phyloP scores from a whole-genome alignment of 2,329 filamentous ascomycete genomes.

The Exophiala bonariae region DNA sequence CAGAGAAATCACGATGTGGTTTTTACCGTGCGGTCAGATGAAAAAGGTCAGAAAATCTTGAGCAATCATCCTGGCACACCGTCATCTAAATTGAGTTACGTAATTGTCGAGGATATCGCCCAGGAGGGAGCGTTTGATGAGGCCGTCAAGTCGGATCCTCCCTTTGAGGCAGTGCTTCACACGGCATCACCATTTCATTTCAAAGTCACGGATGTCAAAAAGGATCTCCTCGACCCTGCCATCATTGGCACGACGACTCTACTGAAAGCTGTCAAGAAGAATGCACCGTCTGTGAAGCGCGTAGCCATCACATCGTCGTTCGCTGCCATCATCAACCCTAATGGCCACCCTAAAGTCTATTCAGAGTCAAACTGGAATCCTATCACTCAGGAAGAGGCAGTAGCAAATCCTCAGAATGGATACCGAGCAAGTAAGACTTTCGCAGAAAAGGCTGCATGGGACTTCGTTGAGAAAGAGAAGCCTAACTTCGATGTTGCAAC shows the following conservation, averaged over 20 bases:
- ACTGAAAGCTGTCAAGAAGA: constrained; percentile 59
- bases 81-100: constrained; percentile 60
- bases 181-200: constrained; percentile 73
- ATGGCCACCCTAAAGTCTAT: constrained; percentile 34
- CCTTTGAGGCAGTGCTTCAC: constrained; percentile 72
- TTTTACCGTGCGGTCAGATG: constrained; percentile 60
- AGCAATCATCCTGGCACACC: constrained; percentile 50
- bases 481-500: constrained; percentile 39
- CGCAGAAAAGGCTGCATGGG: constrained; percentile 28
- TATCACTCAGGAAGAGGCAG: constrained; percentile 40
- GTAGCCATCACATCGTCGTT: constrained; percentile 72
- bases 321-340: constrained; percentile 58
- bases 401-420: constrained; percentile 33
- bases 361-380: constrained; percentile 43
- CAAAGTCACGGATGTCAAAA: constrained; percentile 68
- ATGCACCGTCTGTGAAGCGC: constrained; percentile 65
- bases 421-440: constrained; percentile 53
- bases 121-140: constrained; percentile 67
- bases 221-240: constrained; percentile 58
- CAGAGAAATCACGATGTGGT: constrained; percentile 58
- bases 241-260: constrained; percentile 64
- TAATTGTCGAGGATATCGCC: constrained; percentile 71
- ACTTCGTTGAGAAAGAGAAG: constrained; percentile 29
- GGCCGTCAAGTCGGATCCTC: constrained; percentile 60
- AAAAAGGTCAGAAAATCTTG: constrained; percentile 61